These are phyloP conservation scores for Kwoniella sp. DNA, from an alignment of 768 basidiomycete genomes.

Conservation along the genomic window DNA sequence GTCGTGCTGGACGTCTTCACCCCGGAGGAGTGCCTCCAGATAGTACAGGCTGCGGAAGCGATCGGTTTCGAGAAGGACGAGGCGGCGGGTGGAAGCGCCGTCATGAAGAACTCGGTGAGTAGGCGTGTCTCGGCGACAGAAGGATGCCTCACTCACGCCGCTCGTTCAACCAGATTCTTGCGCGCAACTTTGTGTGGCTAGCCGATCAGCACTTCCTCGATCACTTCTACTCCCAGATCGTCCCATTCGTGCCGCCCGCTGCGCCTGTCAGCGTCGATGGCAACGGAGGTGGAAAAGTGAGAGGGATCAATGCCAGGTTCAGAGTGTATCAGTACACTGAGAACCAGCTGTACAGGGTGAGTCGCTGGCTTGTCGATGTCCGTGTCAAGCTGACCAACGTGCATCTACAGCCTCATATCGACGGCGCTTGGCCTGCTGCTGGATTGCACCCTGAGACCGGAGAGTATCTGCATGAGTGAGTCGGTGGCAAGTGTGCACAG, in stretches of 20 bases:
- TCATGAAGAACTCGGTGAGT: conserved; percentile 53
- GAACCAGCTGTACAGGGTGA: conserved; percentile 55
- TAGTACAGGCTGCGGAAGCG: conserved; percentile 54
- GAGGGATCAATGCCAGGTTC: conserved; percentile 57
- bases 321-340: conserved; percentile 57
- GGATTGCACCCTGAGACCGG: conserved; percentile 53
- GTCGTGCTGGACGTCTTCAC: conserved; percentile 56
- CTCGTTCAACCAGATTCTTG: conserved; percentile 42
- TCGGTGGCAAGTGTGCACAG: conserved; percentile 1
- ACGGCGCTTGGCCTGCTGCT: conserved; percentile 59
- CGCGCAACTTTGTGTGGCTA: conserved; percentile 59
- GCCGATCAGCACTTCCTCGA: conserved; percentile 54
- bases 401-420: conserved; percentile 54
- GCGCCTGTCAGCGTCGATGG: conserved; percentile 42
- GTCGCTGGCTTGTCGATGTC: conserved; percentile 10
- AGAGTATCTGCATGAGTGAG: conserved; percentile 57
- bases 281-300: conserved; percentile 51
- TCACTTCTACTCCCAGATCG: conserved; percentile 53
- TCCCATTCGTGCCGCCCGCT: conserved; percentile 52
- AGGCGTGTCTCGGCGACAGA: too few species aligned
- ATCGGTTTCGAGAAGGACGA: conserved; percentile 58
- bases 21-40: conserved; percentile 53
- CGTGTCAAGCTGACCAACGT: background rate
- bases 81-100: conserved; percentile 55
- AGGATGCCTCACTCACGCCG: background rate